Base-by-base conservation (phyloP, 192 early-diverging fungal genomes). In the Coemansia asiatica region DNA sequence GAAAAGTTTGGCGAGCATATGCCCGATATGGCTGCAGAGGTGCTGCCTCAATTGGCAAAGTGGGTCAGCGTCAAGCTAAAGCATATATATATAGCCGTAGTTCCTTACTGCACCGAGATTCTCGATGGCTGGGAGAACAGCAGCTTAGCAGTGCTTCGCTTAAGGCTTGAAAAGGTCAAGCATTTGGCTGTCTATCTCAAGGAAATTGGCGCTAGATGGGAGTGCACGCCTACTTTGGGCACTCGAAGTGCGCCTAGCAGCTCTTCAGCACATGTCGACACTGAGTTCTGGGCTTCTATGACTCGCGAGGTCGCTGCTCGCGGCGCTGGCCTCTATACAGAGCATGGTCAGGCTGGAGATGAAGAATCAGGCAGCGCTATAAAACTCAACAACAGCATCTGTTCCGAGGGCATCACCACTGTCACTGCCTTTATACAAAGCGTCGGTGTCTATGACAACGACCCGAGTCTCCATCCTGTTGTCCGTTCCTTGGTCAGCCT, bases 101-200 rank as follows among this genome's bases (percentile, higher is more conserved):
- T 81, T 21, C 73, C 79, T 22, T 61, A 75, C 13, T 44, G 38
- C 12, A 61, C 50, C 1, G 60, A 44, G 23, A 4, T 61, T 8
- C 67, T 75, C 5, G 59, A 81, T 49, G 64, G 50, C 7, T 81
- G 79, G 79, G 69, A 81, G 9, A 66, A 75, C 21, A 62, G 69
- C 63, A 81, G 79, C 35, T 38, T 81, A 19, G 69, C 79, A 26
- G 74, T 81, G 6, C 55, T 81, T 33, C 63, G 79, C 13, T 66
- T 81, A 22, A 81, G 75, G 46, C 79, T 81, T 9, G 79, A 81
- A 28, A 46, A 62, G 0, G 64, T 66, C 21, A 81, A 81, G 60
- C 79, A 81, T n/a, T 47, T 81, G 54, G 79, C 69, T 13, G n/a
- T 81, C 53, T 81, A 81, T 36, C 38, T 75, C 9, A 81, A 75